Evolutionary conservation across 164 flowering plant genomes (phyloP).

Genomic region (Litsea cubeba): DNA sequence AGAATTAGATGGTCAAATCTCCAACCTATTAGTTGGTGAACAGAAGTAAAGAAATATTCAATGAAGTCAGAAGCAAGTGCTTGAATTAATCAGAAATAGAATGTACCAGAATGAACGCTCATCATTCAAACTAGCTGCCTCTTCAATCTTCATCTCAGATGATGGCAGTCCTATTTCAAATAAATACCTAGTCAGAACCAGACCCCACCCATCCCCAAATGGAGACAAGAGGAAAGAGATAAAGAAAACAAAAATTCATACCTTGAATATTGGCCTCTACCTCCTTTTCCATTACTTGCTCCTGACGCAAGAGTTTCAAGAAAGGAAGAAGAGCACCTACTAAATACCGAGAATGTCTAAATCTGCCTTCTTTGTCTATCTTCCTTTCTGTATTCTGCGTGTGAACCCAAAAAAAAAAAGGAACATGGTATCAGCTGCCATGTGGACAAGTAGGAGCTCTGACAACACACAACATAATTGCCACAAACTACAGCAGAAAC

Average conservation of each 20-base stretch:
- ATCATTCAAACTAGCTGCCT: conserved; percentile 30
- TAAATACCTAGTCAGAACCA: background rate
- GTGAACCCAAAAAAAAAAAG: background rate
- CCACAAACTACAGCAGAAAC: background rate
- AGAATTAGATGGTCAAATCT: background rate
- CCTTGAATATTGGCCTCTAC: conserved; percentile 58
- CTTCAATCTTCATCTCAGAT: conserved; percentile 28
- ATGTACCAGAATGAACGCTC: conserved; percentile 81
- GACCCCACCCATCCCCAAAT: background rate
- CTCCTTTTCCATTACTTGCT: conserved; percentile 54
- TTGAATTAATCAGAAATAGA: background rate
- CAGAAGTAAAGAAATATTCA: background rate
- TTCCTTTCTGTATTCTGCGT: conserved; percentile 41
- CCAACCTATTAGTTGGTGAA: background rate
- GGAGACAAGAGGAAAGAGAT: background rate
- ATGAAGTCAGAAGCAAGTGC: background rate
- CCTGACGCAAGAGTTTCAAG: conserved; percentile 42
- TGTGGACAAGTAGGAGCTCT: background rate
- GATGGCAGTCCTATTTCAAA: conserved; percentile 31
- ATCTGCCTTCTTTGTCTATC: conserved; percentile 29
- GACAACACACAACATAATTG: background rate
- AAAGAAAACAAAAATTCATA: conserved; percentile 7
- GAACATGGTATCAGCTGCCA: background rate
- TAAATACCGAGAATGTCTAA: conserved; percentile 44
- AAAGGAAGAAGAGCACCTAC: conserved; percentile 50